Evolutionary conservation across 805 yeast genomes (phyloP).

Genomic region (Candida maltosa): DNA sequence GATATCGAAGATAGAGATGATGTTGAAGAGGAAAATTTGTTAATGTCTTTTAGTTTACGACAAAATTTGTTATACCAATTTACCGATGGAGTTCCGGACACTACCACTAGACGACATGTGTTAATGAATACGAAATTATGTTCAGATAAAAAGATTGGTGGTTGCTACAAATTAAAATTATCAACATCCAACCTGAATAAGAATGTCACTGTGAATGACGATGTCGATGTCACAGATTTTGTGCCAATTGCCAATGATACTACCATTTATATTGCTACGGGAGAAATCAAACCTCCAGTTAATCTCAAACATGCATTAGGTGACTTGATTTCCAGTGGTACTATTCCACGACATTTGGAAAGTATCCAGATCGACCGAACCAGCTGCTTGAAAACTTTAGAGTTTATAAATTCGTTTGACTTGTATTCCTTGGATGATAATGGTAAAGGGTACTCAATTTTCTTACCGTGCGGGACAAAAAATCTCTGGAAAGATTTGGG

Average conservation of each 20-base stretch:
- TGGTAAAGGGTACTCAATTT: constrained; percentile 63
- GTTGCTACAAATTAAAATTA: constrained; percentile 46
- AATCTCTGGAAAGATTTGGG: constrained; percentile 64
- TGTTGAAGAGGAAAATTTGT: constrained; percentile 17
- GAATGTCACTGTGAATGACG: constrained; percentile 51
- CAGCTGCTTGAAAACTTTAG: constrained; percentile 61
- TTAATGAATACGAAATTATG: constrained; percentile 56
- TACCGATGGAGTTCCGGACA: constrained; percentile 40
- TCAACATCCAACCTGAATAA: constrained; percentile 18
- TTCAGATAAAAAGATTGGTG: constrained; percentile 53
- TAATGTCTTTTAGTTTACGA: constrained; percentile 30
- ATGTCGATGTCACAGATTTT: constrained; percentile 42
- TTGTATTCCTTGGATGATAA: constrained; percentile 53
- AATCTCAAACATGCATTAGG: constrained; percentile 65
- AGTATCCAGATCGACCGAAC: constrained; percentile 31
- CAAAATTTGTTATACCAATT: constrained; percentile 62
- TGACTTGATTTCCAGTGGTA: constrained; percentile 32
- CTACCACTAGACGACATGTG: constrained; percentile 18
- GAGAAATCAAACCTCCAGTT: constrained; percentile 59
- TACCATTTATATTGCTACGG: constrained; percentile 61
- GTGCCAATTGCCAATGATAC: constrained; percentile 55
- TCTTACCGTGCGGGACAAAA: constrained; percentile 64
- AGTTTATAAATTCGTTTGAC: constrained; percentile 50
- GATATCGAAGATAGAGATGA: constrained; percentile 35
- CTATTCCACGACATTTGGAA: constrained; percentile 21